Evolutionary conservation across 2,329 filamentous ascomycete species (phyloP).

Genomic region (Aciculosporium take): DNA sequence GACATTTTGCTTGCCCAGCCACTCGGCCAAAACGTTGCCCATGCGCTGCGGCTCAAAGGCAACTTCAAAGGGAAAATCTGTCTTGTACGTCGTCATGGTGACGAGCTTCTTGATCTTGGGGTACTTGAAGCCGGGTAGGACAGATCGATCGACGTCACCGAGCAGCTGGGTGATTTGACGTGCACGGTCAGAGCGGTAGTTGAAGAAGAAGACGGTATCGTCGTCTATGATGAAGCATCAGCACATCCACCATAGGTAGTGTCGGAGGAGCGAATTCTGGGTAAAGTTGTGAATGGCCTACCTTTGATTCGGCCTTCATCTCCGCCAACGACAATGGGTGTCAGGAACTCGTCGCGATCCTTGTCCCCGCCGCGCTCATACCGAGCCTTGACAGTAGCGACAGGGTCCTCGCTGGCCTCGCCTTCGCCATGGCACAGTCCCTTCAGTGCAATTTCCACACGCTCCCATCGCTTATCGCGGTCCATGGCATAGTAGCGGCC

Average conservation of each 20-base stretch:
- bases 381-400: slow-evolving; percentile 73
- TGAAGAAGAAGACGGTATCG: slow-evolving; percentile 98
- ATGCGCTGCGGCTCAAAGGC: slow-evolving; percentile 92
- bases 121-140: slow-evolving; percentile 80
- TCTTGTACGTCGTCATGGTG: slow-evolving; percentile 98
- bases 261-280: too few species aligned
- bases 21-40: slow-evolving; percentile 97
- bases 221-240: slow-evolving; percentile 41
- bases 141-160: slow-evolving; percentile 82
- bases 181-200: slow-evolving; percentile 96
- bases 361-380: slow-evolving; percentile 55
- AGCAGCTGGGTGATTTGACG: slow-evolving; percentile 92
- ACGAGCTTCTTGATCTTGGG: slow-evolving; percentile 73
- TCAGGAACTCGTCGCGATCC: slow-evolving; percentile 95
- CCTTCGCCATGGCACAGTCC: slow-evolving; percentile 77
- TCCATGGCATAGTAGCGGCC: slow-evolving; percentile 99
- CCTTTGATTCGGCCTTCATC: slow-evolving; percentile 74
- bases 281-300: slow-evolving; percentile 22
- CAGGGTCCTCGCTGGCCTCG: slow-evolving; percentile 69
- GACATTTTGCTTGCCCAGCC: slow-evolving; percentile 75
- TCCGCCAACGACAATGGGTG: slow-evolving; percentile 89
- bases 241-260: too few species aligned
- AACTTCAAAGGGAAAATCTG: slow-evolving; percentile 79
- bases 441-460: slow-evolving; percentile 79
- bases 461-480: slow-evolving; percentile 98